Evolutionary conservation across 2,329 filamentous ascomycete species (phyloP), one percentile per base, ranked within the genome.

Genomic region (Harringtonia aguacate): DNA sequence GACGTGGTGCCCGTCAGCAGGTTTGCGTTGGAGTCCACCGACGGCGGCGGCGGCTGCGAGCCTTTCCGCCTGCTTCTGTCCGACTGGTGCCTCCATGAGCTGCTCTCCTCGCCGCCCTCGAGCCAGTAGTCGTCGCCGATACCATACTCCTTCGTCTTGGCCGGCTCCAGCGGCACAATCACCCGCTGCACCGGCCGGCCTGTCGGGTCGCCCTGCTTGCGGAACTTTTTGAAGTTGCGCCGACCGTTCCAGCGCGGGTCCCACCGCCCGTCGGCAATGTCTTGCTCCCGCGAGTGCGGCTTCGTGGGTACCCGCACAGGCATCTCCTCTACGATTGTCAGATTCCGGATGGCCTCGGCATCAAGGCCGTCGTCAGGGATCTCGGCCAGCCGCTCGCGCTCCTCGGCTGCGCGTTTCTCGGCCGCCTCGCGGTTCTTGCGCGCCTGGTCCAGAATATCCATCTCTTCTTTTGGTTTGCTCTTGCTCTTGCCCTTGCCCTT

Each of bases 171-270:
- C 0, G 72, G 65, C 4, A 95, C 77, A 33, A 94, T 84, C 29
- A 84, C 45, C 12, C 65, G 66, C 24, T 65, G 60, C 2, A 63
- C 59, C 3, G 63, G 59, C 15, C 71, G 59, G 7, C 71, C 65
- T 2, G 55, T 49, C 7, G 52, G 51, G 18, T 73, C 73, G 21
- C 76, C 80, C 43, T 76, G 70, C 44, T 69, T 71, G 20, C 73
- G 71, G 57, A 98, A 98, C 54, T 79, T 84, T 61, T 98, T 98
- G 67, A 95, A 98, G 57, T 98, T 97, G 62, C 87, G 90, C 36
- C 90, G 75, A 1, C 90, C 92, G 58, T 95, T 94, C 92, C 92
- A 98, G 33, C 72, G 73, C 1, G 86, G 79, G 52, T 95, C 77
- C 89, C 90, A 95, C 34, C 86, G 73, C 6, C 72, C 70, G 36